Conservation (phyloP, 495 filamentous ascomycete genomes). For the Penicillium robsamsonii region DNA sequence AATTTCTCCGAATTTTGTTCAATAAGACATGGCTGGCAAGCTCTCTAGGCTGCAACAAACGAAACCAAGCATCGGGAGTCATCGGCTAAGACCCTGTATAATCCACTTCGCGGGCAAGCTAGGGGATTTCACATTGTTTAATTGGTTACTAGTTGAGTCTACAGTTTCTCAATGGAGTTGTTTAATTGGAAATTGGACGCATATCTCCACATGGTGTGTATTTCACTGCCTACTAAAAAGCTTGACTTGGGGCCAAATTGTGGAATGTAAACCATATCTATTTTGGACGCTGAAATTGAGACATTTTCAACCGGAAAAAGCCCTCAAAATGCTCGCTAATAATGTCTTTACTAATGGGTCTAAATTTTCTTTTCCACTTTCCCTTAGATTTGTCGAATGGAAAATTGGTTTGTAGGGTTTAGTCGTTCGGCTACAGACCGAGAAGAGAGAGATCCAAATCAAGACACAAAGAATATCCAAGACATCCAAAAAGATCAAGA, state of each 20-base stretch:
- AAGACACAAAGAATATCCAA: too few species aligned
- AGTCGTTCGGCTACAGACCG: too few species aligned
- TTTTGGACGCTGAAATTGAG: not conserved
- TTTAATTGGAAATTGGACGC: not conserved
- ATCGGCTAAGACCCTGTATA: not conserved
- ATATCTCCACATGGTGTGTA: not conserved
- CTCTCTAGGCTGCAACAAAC: not conserved
- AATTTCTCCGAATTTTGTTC: too few species aligned
- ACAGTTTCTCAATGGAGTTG: not conserved
- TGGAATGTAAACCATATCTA: not conserved
- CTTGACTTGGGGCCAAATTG: not conserved
- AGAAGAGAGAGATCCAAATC: too few species aligned
- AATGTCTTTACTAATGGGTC: not conserved
- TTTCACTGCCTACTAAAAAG: not conserved
- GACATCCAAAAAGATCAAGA: not conserved
- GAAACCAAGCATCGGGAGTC: not conserved
- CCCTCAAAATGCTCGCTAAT: not conserved
- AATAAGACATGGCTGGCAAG: too few species aligned
- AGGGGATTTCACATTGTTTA: not conserved
- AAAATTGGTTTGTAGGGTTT: too few species aligned
- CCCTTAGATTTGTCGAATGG: too few species aligned
- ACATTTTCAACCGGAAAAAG: not conserved
- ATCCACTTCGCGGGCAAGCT: not conserved
- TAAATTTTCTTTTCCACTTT: not conserved
- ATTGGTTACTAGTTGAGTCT: not conserved